Conservation (phyloP, 148 eudicot genomes). For the Hydrangea macrophylla region DNA sequence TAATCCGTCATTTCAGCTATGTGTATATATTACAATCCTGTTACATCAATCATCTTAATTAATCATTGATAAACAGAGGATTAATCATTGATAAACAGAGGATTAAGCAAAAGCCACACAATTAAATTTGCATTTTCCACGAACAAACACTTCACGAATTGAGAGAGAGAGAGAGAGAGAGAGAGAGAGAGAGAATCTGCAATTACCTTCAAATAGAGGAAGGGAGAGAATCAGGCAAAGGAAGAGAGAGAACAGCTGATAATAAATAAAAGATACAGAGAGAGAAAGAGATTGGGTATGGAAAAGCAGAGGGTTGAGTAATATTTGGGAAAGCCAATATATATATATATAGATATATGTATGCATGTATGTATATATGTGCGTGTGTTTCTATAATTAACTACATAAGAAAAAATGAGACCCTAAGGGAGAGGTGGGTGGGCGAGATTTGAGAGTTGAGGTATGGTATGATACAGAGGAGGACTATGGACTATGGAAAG, state of each 20-base stretch:
- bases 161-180: slow-evolving; percentile 20
- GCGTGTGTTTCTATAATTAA: too few relatives aligned
- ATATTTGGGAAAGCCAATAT: too few relatives aligned
- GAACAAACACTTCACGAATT: not conserved
- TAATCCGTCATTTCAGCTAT: slow-evolving; percentile 42
- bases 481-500: not conserved
- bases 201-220: slow-evolving; percentile 44
- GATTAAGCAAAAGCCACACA: not conserved
- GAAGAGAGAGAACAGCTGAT: not conserved
- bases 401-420: not conserved
- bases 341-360: not conserved
- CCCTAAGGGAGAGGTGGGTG: slow-evolving; percentile 2
- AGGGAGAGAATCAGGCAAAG: slow-evolving; percentile 35
- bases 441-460: not conserved
- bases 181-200: slow-evolving; percentile 34
- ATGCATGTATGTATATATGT: too few relatives aligned
- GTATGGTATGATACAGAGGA: too few relatives aligned
- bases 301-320: slow-evolving; percentile 28
- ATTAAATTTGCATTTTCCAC: not conserved
- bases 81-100: too few relatives aligned
- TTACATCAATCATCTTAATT: slow-evolving; percentile 16
- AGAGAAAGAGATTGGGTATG: not conserved
- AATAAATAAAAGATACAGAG: slow-evolving; percentile 15
- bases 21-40: slow-evolving; percentile 19
- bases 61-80: not conserved